Evolutionary conservation across 2,329 filamentous ascomycete genomes (phyloP).

Genomic region (Penicillium sp.): DNA sequence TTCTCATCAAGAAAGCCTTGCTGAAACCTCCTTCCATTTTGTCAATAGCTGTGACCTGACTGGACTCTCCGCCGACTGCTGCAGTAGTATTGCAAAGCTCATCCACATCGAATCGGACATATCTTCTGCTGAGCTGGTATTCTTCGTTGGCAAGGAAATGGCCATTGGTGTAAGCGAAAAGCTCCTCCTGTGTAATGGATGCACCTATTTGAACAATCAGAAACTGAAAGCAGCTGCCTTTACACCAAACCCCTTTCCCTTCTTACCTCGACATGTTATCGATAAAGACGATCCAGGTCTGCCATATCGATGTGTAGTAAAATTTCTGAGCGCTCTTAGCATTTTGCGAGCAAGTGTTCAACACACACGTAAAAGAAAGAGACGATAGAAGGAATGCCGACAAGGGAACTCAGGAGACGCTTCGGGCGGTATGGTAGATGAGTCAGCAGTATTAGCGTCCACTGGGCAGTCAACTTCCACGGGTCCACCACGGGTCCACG

Average conservation of each 20-base stretch:
- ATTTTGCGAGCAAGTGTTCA: too few species aligned
- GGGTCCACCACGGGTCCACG: too few species aligned
- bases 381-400: too few species aligned
- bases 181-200: constrained; percentile 17
- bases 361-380: too few species aligned
- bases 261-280: constrained; percentile 16
- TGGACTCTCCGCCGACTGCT: constrained; percentile 1
- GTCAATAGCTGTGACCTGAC: constrained; percentile 15
- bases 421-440: too few species aligned
- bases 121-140: constrained; percentile 18
- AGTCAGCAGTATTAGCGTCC: too few species aligned
- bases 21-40: constrained; percentile 33
- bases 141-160: constrained; percentile 27
- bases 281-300: constrained; percentile 3
- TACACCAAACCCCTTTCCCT: constrained; percentile 3
- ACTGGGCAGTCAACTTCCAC: too few species aligned
- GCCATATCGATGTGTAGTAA: too few species aligned
- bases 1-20: constrained; percentile 31
- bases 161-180: constrained; percentile 30
- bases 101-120: constrained; percentile 23
- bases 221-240: not conserved
- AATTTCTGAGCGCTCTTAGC: too few species aligned
- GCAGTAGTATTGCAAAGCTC: constrained; percentile 21
- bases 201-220: constrained; percentile 17
- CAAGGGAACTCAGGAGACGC: too few species aligned